These are phyloP conservation scores for Tulasnella calospora DNA, from an alignment of 768 basidiomycete species.

Conservation along the genomic window DNA sequence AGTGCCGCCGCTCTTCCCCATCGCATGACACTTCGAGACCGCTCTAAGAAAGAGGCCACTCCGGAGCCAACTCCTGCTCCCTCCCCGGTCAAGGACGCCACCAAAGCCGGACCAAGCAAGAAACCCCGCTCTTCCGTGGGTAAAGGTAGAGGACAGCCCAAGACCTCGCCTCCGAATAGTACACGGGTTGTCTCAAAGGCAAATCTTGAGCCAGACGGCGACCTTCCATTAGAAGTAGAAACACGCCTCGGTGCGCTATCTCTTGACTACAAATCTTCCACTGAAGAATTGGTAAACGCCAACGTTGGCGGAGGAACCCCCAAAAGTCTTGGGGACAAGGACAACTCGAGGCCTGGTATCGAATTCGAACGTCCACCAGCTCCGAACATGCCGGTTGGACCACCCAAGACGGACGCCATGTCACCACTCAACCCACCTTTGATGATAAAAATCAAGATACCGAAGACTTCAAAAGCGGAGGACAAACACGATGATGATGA, in stretches of 20 bases:
- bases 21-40: constrained; percentile 27
- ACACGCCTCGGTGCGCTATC: background rate
- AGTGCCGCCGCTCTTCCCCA: background rate
- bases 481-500: constrained; percentile 2
- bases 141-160: constrained; percentile 3
- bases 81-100: background rate
- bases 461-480: background rate
- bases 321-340: background rate
- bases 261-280: background rate
- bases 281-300: background rate
- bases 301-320: background rate
- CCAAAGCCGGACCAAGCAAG: constrained; percentile 3
- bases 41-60: constrained; percentile 25
- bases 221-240: background rate
- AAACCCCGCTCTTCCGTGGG: constrained; percentile 3
- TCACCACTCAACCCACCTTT: constrained; percentile 13
- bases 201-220: background rate
- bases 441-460: constrained; percentile 16
- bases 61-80: constrained; percentile 12
- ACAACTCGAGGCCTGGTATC: background rate
- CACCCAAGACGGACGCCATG: constrained; percentile 8
- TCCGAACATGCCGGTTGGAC: background rate
- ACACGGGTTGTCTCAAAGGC: background rate
- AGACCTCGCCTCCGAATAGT: background rate
- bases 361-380: background rate